phyloP scores from a whole-genome alignment of 441 rosid genomes.

The Populus hybrid region DNA sequence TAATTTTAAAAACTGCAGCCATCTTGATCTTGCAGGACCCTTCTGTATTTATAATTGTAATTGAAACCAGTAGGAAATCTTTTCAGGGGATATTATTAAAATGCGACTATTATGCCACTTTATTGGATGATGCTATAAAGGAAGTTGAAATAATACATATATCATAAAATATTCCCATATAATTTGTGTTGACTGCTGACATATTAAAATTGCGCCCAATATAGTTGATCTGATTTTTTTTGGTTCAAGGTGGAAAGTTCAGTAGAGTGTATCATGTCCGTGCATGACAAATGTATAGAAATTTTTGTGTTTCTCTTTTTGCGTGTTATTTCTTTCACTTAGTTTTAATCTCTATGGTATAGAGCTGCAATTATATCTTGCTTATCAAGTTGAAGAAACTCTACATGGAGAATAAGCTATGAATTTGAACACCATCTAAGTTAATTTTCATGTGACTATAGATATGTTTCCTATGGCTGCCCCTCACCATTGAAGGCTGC shows the following conservation, averaged over 20 bases:
- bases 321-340: background rate
- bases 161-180: background rate
- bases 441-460: conserved; percentile 19
- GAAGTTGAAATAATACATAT: background rate
- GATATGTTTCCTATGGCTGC: conserved; percentile 33
- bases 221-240: background rate
- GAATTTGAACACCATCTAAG: conserved; percentile 2
- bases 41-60: background rate
- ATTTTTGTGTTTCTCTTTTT: background rate
- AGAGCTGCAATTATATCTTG: background rate
- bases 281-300: background rate
- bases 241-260: background rate
- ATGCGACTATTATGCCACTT: background rate
- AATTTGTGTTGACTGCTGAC: background rate
- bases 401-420: background rate
- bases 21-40: background rate
- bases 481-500: conserved; percentile 30
- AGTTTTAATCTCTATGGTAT: background rate
- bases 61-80: conserved; percentile 3
- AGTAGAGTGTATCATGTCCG: background rate
- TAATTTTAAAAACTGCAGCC: background rate
- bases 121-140: background rate
- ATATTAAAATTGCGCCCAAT: background rate
- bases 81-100: background rate
- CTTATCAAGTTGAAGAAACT: background rate